Conservation (phyloP, 2,329 filamentous ascomycete genomes). For the Trichoderma hamatum region DNA sequence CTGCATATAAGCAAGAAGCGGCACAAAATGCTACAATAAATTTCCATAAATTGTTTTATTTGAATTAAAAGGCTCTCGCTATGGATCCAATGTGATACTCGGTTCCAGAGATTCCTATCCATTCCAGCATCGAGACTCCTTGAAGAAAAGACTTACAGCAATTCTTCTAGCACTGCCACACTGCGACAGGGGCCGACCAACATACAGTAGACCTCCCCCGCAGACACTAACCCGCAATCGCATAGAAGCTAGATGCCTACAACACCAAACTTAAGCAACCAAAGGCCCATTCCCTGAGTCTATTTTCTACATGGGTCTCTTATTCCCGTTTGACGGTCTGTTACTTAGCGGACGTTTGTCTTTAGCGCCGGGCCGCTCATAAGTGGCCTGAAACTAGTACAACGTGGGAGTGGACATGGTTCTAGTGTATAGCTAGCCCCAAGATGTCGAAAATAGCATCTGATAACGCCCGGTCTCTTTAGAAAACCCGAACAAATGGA, state of each 20-base stretch:
- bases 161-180: not conserved
- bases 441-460: not conserved
- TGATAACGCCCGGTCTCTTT: not conserved
- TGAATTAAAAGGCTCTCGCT: not conserved
- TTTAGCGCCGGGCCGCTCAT: slow-evolving; percentile 1
- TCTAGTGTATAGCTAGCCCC: not conserved
- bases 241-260: not conserved
- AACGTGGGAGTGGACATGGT: not conserved
- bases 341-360: not conserved
- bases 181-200: not conserved
- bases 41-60: not conserved
- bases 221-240: not conserved
- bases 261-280: not conserved
- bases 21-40: not conserved
- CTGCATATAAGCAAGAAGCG: not conserved
- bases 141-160: not conserved
- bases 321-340: not conserved
- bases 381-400: not conserved
- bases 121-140: not conserved
- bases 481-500: not conserved
- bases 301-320: not conserved
- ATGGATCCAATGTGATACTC: not conserved
- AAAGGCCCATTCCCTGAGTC: not conserved
- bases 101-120: not conserved
- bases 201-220: not conserved